Conservation (phyloP, 2,329 filamentous ascomycete species). For the Alternaria ventricosa region DNA sequence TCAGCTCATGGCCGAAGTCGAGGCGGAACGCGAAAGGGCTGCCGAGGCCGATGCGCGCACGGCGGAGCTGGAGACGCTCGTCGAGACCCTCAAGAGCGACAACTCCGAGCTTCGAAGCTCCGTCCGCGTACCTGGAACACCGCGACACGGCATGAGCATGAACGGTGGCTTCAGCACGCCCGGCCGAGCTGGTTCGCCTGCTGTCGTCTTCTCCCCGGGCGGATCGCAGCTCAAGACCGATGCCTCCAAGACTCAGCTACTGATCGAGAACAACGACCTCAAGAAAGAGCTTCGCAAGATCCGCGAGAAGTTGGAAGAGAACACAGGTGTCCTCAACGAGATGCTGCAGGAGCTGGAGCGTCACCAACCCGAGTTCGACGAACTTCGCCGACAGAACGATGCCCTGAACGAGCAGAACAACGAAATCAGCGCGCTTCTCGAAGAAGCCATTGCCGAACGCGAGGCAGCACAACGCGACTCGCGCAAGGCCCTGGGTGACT, state of each 20-base stretch:
- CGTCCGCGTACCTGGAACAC: slow-evolving; percentile 57
- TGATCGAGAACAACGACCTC: slow-evolving; percentile 66
- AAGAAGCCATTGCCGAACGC: slow-evolving; percentile 80
- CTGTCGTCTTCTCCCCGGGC: slow-evolving; percentile 59
- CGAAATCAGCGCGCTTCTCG: slow-evolving; percentile 78
- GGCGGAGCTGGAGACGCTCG: slow-evolving; percentile 67
- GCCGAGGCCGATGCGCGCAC: slow-evolving; percentile 68
- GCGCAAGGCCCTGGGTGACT: slow-evolving; percentile 77
- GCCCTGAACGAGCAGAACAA: slow-evolving; percentile 80
- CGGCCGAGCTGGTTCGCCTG: slow-evolving; percentile 58
- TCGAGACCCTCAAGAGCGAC: slow-evolving; percentile 67
- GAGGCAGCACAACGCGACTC: slow-evolving; percentile 79
- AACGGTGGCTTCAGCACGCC: slow-evolving; percentile 61
- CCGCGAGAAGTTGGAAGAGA: slow-evolving; percentile 74
- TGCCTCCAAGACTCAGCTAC: slow-evolving; percentile 68
- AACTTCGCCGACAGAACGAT: slow-evolving; percentile 80
- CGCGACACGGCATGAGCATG: slow-evolving; percentile 54
- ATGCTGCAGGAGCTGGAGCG: slow-evolving; percentile 85
- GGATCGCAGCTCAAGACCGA: slow-evolving; percentile 61
- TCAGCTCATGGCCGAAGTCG: slow-evolving; percentile 57
- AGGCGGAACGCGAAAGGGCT: slow-evolving; percentile 63
- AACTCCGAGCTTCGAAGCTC: slow-evolving; percentile 51
- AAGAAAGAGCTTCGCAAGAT: slow-evolving; percentile 78
- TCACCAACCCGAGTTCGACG: slow-evolving; percentile 85
- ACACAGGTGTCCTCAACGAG: slow-evolving; percentile 80